Base-by-base conservation (phyloP, 2,329 filamentous ascomycete species). In the Hortaea sp. region DNA sequence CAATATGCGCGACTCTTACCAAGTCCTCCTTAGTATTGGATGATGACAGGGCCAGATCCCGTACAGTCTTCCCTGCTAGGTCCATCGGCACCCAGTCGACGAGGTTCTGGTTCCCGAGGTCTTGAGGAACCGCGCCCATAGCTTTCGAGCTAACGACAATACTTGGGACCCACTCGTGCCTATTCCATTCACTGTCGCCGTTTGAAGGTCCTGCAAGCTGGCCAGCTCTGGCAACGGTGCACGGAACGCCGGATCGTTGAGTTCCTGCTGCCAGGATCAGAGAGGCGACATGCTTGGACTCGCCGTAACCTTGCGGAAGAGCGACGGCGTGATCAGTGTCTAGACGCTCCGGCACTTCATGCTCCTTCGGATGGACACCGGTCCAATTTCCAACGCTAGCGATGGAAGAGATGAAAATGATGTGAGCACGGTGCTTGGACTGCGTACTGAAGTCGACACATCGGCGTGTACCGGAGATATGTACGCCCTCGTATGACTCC, bases 31-130 rank as follows among this genome's bases (percentile, higher is more conserved):
- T 41, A 7, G 28, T 28, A 11, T 7, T 29, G 11, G 32, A 29
- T 9, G 41, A 38, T 6, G 52, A 41, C 13, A 44, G 29, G 2
- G 53, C 41, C 6, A 53, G 49, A 7, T 57, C 53, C 11, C 64
- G 52, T 0, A 71, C 47, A 3, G 67, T 60, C 3, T 63, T 56
- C 4, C 64, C 63, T 2, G 70, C 56, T 0, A 64, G 29, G 41
- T 74, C 70, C 10, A 69, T 60, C 0, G 70, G 70, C 1, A 73
- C 49, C 69, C 70, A 74, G 43, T 72, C 67, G 2, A 73, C 57
- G 1, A 49, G 49, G 3, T 57, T 50, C 13, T 67, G 53, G 1
- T 55, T 39, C 0, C 65, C 66, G 4, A 74, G 52, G 6, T 54
- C 51, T 1, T 61, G 52, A 0, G 71, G 70, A 1, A 74, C 31